Base-by-base conservation (phyloP, 2,329 filamentous ascomycete species). In the Penicillium sp. region DNA sequence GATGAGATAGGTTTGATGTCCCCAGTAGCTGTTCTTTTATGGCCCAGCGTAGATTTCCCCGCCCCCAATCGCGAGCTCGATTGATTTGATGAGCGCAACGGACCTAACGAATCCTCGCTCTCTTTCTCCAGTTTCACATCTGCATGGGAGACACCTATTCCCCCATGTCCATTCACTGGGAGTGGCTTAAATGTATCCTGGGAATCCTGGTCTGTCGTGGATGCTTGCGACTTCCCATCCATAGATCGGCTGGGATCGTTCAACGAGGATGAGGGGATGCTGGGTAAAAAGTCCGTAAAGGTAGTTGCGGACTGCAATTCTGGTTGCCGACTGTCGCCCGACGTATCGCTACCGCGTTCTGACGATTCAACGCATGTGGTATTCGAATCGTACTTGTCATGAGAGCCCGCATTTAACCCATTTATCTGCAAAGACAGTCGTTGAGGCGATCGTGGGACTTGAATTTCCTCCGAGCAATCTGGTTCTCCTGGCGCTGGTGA, bases 21-120 rank as follows among this genome's bases (percentile, higher is more conserved):
- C 38, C 89, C 90, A 65, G 88, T 87, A 30, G 89, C 88, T 63
- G 84, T 92, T 60, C 90, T 81, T 74, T 95, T 95, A 55, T 84
- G 82, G 16, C 81, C 78, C 10, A 60, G 58, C 27, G 53, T 55
- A 46, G 61, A 45, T 30, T 46, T 45, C 38, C 48, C 50, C 16
- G 48, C 47, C 14, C 44, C 48, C 24, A 51, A 44, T 36, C 38
- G 47, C 27, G 50, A 43, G 3, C 25, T 30, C 10, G 41, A 43
- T 44, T 51, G 22, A 5, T 41, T 51, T 22, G 49, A 41, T 8
- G 57, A 56, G 16, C 44, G 36, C 9, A 42, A 18, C 3, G 57
- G 54, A n/a, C 59, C 55, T 27, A 54, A 18, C 22, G 52, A 57
- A 41, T 50, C 51, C 53, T 63, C 57, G 33, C 46, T 50, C 7